Evolutionary conservation across 805 yeast species (phyloP), one percentile per base, ranked within the genome.

Genomic region (Teunomyces panamensis): DNA sequence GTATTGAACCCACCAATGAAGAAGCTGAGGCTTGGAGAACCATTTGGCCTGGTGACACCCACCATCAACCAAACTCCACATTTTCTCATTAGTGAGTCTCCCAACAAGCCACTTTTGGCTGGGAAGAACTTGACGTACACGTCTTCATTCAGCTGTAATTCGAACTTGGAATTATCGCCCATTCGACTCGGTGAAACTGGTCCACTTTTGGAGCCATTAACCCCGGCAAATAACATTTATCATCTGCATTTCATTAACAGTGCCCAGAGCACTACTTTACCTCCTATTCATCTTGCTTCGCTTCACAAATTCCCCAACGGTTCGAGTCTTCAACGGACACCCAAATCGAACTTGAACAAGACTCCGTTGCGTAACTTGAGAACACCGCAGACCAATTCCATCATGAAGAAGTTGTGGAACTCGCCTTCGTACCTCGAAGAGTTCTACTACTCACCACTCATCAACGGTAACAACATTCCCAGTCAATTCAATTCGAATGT

Each of bases 391-490:
- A 58, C 77, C 56, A 63, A 67, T 52, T 71, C 81, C 7, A 68
- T 75, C 14, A 64, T 75, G 59, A 75, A 74, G 53, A 80, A 75
- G 56, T 66, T 80, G 39, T 82, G 87, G 85, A 77, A 80, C 56
- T 81, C 87, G 16, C 88, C 88, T 10, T 75, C 83, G 2, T 81
- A 80, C 56, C 67, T 83, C 48, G 88, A 84, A 49, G 89, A 84
- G 55, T 84, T 84, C 58, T 81, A 83, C 55, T 77, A 81, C 35
- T 79, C 85, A 17, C 64, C 69, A 1, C 43, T 53, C 33, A 42
- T 47, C 32, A 43, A 44, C 28, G 49, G 34, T 30, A 47, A 48
- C 16, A 35, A 35, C 13, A 30, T 43, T 9, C 36, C 39, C 14
- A 39, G 45, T 39, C 47, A 47, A 16, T 32, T 32, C 7, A 42